Conservation (phyloP, 176 grass and related monocot species). For the Zizania latifolia region DNA sequence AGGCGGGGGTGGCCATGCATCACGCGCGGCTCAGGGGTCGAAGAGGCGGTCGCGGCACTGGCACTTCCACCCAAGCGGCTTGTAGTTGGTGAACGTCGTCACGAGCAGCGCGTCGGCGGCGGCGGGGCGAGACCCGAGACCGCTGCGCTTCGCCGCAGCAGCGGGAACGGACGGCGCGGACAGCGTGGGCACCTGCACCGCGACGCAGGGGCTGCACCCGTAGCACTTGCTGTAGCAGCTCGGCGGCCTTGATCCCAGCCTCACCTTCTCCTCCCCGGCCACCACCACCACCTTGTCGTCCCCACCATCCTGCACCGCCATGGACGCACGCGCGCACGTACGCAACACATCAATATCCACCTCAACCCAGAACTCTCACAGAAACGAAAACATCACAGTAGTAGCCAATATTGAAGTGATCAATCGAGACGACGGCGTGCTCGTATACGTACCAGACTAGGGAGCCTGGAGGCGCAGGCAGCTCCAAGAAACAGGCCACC, state of each 20-base stretch:
- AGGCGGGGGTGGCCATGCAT: not conserved
- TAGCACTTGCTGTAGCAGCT: constrained; percentile 72
- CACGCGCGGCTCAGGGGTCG: constrained; percentile 36
- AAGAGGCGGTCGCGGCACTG: constrained; percentile 59
- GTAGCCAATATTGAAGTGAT: no score
- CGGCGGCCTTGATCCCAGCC: constrained; percentile 76
- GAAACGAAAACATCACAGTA: no score
- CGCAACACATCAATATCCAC: not conserved
- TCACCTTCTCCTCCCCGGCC: constrained; percentile 40
- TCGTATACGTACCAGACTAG: constrained; percentile 22
- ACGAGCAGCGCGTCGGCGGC: not conserved
- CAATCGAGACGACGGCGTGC: no score
- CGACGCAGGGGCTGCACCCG: constrained; percentile 61
- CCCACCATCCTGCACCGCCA: not conserved
- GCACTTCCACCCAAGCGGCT: constrained; percentile 81
- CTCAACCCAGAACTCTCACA: no score
- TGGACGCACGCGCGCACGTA: no score
- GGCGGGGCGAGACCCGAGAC: not conserved
- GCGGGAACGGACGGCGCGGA: constrained; percentile 15
- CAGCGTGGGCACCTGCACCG: constrained; percentile 62
- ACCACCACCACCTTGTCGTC: not conserved
- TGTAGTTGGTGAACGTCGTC: constrained; percentile 52
- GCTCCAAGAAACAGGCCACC: constrained; percentile 1
- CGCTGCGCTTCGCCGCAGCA: not conserved
- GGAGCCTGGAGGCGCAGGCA: not conserved